Evolutionary conservation across 2,329 filamentous ascomycete species (phyloP).

Genomic region (Eurotiales sp.): DNA sequence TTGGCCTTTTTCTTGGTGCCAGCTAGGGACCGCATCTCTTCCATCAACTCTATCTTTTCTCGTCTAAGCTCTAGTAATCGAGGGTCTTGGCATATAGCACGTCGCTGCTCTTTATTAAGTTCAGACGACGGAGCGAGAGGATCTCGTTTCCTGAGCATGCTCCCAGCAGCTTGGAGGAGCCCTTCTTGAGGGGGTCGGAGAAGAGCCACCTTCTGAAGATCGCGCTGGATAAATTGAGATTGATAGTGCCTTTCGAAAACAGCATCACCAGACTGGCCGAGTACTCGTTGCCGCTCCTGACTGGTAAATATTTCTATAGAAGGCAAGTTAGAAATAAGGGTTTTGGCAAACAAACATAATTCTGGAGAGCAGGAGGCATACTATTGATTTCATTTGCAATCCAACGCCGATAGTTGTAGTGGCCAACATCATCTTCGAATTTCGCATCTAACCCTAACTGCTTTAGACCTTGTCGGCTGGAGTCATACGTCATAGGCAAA

Average conservation of each 20-base stretch:
- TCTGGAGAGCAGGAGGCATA: too few species aligned
- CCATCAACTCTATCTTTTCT: conserved; percentile 13
- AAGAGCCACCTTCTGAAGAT: conserved; percentile 27
- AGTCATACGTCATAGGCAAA: conserved; percentile 26
- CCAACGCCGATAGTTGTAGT: conserved; percentile 28
- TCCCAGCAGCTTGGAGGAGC: conserved; percentile 20
- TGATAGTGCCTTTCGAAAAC: conserved; percentile 28
- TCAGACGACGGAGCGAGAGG: conserved; percentile 16
- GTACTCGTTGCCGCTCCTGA: conserved; percentile 25
- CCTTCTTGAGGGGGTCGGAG: conserved; percentile 24
- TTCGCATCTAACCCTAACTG: conserved; percentile 23
- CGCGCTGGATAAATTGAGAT: conserved; percentile 23
- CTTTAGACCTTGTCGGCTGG: conserved; percentile 21
- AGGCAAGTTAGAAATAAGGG: not conserved
- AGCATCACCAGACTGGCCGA: conserved; percentile 21
- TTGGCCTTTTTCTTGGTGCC: conserved; percentile 12
- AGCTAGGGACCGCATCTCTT: conserved; percentile 16
- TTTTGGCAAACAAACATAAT: too few species aligned
- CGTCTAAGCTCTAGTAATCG: conserved; percentile 16
- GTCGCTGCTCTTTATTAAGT: conserved; percentile 6
- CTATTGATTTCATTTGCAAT: conserved; percentile 26
- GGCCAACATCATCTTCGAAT: conserved; percentile 25
- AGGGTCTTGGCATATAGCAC: conserved; percentile 13
- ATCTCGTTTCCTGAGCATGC: conserved; percentile 27
- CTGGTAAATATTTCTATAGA: conserved; percentile 20